A percentile compares a stretch with the other conserved stretches of the same genome.
These are phyloP conservation scores for Xylariaceae sp. DNA, from an alignment of 2,329 filamentous ascomycete species.

Conservation along the genomic window DNA sequence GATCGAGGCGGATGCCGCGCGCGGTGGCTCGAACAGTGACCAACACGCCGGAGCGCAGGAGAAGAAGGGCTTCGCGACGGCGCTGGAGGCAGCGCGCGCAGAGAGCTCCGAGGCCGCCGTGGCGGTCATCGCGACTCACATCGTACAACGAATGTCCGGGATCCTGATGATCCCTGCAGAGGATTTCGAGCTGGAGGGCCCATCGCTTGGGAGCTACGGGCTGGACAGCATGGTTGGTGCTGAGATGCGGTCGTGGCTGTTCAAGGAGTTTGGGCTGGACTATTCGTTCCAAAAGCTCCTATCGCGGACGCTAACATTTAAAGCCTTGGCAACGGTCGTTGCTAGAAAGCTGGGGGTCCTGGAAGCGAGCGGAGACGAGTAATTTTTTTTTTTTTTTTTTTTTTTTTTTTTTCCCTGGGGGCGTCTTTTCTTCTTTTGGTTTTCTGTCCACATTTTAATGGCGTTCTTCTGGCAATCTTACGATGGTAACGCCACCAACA, in stretches of 20 bases:
- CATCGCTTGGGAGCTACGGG: conserved; percentile 41
- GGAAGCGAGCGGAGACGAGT: not conserved
- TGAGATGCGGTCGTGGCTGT: conserved; percentile 46
- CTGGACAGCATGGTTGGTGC: conserved; percentile 46
- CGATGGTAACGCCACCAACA: conserved; percentile 14
- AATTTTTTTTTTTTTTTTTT: not conserved
- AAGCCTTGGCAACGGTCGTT: conserved; percentile 22
- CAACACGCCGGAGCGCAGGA: conserved; percentile 16
- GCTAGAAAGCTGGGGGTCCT: conserved; percentile 14
- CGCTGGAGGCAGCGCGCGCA: conserved; percentile 22
- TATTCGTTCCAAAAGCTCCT: conserved; percentile 47
- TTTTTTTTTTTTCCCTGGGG: not conserved
- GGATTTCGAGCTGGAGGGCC: conserved; percentile 28
- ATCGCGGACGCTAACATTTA: conserved; percentile 37
- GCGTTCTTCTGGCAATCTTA: conserved; percentile 7
- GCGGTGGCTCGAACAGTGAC: conserved; percentile 7
- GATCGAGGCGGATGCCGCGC: conserved; percentile 19
- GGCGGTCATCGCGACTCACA: conserved; percentile 16
- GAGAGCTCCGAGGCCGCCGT: conserved; percentile 19
- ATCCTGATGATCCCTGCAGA: conserved; percentile 33
- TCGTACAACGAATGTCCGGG: conserved; percentile 30
- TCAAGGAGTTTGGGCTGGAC: conserved; percentile 45
- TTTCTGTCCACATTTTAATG: not conserved
- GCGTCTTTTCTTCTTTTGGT: not conserved
- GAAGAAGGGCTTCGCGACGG: conserved; percentile 24